phyloP scores from a whole-genome alignment of 306 rosid species.

The Argentina anserina region DNA sequence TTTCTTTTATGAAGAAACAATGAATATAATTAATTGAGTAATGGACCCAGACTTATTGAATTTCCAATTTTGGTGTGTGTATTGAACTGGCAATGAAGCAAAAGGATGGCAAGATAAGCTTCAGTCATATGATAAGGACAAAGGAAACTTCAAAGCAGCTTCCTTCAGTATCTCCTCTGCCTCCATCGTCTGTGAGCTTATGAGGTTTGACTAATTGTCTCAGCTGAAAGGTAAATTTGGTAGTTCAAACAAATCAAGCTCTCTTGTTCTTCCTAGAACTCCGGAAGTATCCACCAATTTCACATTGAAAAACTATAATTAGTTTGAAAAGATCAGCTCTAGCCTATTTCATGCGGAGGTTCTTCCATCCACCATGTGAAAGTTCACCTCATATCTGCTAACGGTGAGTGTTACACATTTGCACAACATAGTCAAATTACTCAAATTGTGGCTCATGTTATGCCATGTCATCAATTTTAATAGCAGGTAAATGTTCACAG shows the following conservation, averaged over 20 bases:
- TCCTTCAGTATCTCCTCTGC: not conserved
- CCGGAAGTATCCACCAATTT: not conserved
- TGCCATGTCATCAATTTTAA: too few relatives aligned
- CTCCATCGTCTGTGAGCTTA: not conserved
- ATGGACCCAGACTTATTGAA: not conserved
- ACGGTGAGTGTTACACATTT: too few relatives aligned
- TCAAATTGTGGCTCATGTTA: too few relatives aligned
- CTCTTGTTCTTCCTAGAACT: not conserved
- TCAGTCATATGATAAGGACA: not conserved
- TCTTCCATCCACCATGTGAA: too few relatives aligned
- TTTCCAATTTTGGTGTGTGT: not conserved
- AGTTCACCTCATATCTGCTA: too few relatives aligned
- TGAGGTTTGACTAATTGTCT: not conserved
- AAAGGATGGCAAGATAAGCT: not conserved
- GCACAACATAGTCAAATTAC: too few relatives aligned
- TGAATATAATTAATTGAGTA: not conserved
- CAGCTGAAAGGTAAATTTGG: not conserved
- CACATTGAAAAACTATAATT: too few relatives aligned
- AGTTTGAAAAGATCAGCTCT: too few relatives aligned
- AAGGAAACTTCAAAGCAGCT: constrained; percentile 22
- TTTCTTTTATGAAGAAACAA: too few relatives aligned
- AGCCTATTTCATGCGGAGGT: too few relatives aligned
- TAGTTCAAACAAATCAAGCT: not conserved
- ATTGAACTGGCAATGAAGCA: not conserved
- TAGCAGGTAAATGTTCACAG: too few relatives aligned